Base-by-base conservation (phyloP, 2,329 filamentous ascomycete genomes). In the Pseudocercospora fuligena region DNA sequence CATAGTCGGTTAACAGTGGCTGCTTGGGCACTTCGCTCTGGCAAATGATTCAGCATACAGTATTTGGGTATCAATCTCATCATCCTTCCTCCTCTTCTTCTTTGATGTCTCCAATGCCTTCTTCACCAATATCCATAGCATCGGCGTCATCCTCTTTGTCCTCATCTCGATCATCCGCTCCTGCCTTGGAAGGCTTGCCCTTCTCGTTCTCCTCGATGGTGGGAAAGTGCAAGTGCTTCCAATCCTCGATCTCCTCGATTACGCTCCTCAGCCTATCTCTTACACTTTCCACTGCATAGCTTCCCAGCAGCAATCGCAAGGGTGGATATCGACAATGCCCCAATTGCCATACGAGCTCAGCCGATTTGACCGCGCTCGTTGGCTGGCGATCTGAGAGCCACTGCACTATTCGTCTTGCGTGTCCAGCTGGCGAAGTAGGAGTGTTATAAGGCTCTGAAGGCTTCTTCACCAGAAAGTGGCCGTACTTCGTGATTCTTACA, bases 321-420 rank as follows among this genome's bases (percentile, higher is more conserved):
- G 95, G 95, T 59, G 95, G 95, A 77, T 93, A 97, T n/a, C 89
- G 90, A 81, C 94, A 98, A 82, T 98, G 95, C 0, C 90, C 95
- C 51, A 98, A 82, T 82, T 97, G 83, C 95, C 95, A 98, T 6
- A 97, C 90, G 64, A 98, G 82, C 82, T 98, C 93, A 2, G 93
- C 93, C 67, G 93, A 94, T 80, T 96, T 97, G 63, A 97, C 90
- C 0, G 93, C 93, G 78, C 92, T 97, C 12, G 93, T 95, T 4
- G 94, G 94, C 79, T 98, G 94, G 68, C 92, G 88, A 76, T 97
- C 93, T 16, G 92, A 92, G 21, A 98, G 84, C 95, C 95, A 98
- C 79, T 97, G 93, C 12, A 98, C 88, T 86, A 98, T 95, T 29
- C 94, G 85, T 74, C 91, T 90, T 1, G 94, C 93, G 80, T 99